Conservation (phyloP, 2,329 filamentous ascomycete genomes). For the Orbilia quercus region DNA sequence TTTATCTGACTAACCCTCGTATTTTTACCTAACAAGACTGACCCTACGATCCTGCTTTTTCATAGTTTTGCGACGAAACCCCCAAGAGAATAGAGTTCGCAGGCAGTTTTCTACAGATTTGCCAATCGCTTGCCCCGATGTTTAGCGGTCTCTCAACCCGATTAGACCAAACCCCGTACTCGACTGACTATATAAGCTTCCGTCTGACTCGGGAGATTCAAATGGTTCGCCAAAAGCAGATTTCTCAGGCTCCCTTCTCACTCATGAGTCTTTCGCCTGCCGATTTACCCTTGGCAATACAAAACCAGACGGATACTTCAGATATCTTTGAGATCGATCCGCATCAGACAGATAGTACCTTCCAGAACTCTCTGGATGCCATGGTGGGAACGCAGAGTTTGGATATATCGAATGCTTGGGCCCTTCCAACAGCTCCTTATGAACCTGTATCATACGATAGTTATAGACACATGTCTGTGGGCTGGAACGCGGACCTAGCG, state of each 20-base stretch:
- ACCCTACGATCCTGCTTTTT: background rate
- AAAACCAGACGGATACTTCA: too few relatives aligned
- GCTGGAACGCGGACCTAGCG: conserved; percentile 5
- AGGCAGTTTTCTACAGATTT: conserved; percentile 30
- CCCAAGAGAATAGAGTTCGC: conserved; percentile 32
- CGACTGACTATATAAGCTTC: conserved; percentile 26
- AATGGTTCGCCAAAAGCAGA: conserved; percentile 4
- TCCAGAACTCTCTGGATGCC: background rate
- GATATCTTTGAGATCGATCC: too few relatives aligned
- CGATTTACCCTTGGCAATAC: background rate
- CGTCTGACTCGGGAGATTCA: conserved; percentile 25
- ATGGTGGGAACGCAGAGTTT: background rate
- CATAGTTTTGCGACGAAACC: conserved; percentile 39
- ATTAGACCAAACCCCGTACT: conserved; percentile 32
- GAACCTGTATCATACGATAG: background rate
- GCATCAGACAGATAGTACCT: too few relatives aligned
- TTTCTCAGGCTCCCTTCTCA: conserved; percentile 3
- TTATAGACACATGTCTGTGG: background rate
- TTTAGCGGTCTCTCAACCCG: conserved; percentile 36
- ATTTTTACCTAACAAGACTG: background rate
- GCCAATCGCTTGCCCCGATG: conserved; percentile 34
- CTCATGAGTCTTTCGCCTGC: conserved; percentile 1
- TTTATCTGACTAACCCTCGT: background rate
- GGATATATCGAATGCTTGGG: background rate
- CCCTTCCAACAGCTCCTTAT: background rate